Evolutionary conservation across 2,329 filamentous ascomycete genomes (phyloP).

Genomic region (Trichoderma koningii): DNA sequence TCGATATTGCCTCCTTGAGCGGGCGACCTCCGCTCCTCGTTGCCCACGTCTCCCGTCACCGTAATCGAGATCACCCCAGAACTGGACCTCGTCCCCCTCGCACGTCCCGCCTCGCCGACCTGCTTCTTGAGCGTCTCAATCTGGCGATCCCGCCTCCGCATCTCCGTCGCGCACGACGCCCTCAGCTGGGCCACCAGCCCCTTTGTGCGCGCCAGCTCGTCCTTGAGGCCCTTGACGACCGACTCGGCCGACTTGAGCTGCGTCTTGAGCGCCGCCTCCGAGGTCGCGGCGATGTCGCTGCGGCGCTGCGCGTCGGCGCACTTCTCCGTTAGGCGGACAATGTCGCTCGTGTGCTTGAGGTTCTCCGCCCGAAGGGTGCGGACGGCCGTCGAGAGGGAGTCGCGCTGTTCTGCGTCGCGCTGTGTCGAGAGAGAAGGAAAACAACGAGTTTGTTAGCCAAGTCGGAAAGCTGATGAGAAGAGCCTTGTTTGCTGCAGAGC

Average conservation of each 20-base stretch:
- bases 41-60: conserved; percentile 56
- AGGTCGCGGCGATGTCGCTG: conserved; percentile 63
- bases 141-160: conserved; percentile 86
- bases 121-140: conserved; percentile 88
- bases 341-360: conserved; percentile 69
- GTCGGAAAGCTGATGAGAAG: no score
- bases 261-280: conserved; percentile 68
- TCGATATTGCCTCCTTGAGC: conserved; percentile 31
- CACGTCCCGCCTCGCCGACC: conserved; percentile 69
- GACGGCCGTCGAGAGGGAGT: conserved; percentile 77
- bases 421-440: conserved; percentile 40
- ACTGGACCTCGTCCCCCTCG: conserved; percentile 58
- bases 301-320: conserved; percentile 57
- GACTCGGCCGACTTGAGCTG: conserved; percentile 75
- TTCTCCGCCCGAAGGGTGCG: conserved; percentile 75
- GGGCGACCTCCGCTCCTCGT: conserved; percentile 47
- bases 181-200: conserved; percentile 79
- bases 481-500: conserved; percentile 23
- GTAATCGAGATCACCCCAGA: conserved; percentile 59
- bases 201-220: conserved; percentile 80
- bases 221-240: conserved; percentile 73
- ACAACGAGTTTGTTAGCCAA: no score
- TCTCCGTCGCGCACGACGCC: conserved; percentile 83
- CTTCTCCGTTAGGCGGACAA: conserved; percentile 60
- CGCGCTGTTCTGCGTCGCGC: conserved; percentile 87